Percentiles rank a stretch among this genome's conserved stretches.
Evolutionary conservation across 148 eudicot species (phyloP).

Genomic region (Rhododendron henanense): DNA sequence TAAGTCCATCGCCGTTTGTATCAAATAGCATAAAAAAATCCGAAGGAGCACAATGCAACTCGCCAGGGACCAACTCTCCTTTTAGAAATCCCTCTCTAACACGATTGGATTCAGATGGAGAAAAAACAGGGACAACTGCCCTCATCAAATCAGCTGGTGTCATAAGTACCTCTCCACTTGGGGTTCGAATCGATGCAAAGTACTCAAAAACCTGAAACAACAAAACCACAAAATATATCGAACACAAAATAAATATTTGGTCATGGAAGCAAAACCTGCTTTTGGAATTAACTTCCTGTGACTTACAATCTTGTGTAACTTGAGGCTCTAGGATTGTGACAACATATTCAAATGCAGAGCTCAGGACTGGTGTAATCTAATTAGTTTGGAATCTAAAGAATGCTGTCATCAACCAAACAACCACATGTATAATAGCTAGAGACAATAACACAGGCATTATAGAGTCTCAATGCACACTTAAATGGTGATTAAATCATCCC

Average conservation of each 20-base stretch:
- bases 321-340: not conserved
- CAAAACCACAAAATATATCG: not conserved
- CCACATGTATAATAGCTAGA: not conserved
- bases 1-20: slow-evolving; percentile 69
- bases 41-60: slow-evolving; percentile 68
- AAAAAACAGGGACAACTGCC: slow-evolving; percentile 89
- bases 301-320: not conserved
- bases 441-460: no score
- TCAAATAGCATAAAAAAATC: slow-evolving; percentile 91
- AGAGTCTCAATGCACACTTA: not conserved
- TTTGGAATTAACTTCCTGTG: not conserved
- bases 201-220: slow-evolving; percentile 77
- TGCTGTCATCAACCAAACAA: not conserved
- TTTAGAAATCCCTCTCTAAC: slow-evolving; percentile 65
- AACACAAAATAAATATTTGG: not conserved
- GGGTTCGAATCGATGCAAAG: slow-evolving; percentile 56
- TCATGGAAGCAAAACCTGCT: not conserved
- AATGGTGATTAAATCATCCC: not conserved
- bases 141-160: slow-evolving; percentile 86
- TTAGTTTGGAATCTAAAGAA: not conserved
- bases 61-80: slow-evolving; percentile 57
- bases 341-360: not conserved
- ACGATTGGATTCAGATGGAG: slow-evolving; percentile 63
- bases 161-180: slow-evolving; percentile 63
- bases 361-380: not conserved